phyloP scores from a whole-genome alignment of 495 filamentous ascomycete species.

The Penicillium angulare region DNA sequence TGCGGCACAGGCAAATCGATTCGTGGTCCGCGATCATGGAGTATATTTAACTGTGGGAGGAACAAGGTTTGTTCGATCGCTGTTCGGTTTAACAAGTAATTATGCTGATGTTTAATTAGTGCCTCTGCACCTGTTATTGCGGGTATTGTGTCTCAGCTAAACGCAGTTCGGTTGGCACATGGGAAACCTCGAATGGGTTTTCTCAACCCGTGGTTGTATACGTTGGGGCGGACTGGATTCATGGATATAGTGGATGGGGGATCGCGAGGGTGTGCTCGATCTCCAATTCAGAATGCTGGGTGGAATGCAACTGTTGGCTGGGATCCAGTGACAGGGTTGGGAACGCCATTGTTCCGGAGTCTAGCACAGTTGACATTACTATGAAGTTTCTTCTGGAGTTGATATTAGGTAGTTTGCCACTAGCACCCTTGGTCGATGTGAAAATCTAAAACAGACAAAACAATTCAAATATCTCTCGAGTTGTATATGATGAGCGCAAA shows the following conservation, averaged over 20 bases:
- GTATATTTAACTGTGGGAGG: constrained; percentile 31
- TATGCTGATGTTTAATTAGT: constrained; percentile 21
- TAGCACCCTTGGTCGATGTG: too few species aligned
- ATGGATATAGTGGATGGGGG: constrained; percentile 58
- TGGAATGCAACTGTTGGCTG: constrained; percentile 43
- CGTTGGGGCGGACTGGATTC: constrained; percentile 40
- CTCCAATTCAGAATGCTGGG: constrained; percentile 47
- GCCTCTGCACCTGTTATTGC: constrained; percentile 55
- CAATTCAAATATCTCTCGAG: background rate
- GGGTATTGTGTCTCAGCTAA: constrained; percentile 54
- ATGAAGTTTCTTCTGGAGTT: background rate
- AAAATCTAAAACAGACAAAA: too few species aligned
- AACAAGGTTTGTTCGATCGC: constrained; percentile 41
- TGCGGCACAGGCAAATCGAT: constrained; percentile 48
- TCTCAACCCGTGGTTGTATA: constrained; percentile 65
- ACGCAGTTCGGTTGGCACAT: constrained; percentile 51
- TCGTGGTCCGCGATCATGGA: constrained; percentile 40
- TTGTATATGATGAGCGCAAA: too few species aligned
- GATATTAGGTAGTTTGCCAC: too few species aligned
- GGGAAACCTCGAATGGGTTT: constrained; percentile 56
- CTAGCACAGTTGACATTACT: background rate
- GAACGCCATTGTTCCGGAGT: constrained; percentile 19
- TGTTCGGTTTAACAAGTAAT: background rate
- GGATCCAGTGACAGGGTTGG: constrained; percentile 33
- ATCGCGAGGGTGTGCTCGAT: constrained; percentile 52